These are phyloP conservation scores for Alternaria arborescens DNA, from an alignment of 2,329 filamentous ascomycete species.

Conservation along the genomic window DNA sequence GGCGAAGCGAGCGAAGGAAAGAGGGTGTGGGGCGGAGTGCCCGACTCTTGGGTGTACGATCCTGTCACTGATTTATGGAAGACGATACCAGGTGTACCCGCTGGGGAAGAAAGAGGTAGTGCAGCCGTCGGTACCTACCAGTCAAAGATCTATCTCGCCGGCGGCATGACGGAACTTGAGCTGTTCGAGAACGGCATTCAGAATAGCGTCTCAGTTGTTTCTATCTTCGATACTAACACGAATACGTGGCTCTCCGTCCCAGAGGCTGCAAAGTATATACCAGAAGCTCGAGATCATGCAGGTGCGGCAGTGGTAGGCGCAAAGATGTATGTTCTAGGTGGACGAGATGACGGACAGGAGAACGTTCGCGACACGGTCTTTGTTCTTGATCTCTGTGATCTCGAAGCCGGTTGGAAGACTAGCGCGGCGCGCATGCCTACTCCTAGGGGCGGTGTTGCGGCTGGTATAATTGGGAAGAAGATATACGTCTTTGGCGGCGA, in stretches of 20 bases:
- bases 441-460: conserved; percentile 32
- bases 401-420: conserved; percentile 29
- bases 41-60: conserved; percentile 29
- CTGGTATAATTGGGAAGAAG: conserved; percentile 27
- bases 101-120: conserved; percentile 26
- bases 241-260: conserved; percentile 22
- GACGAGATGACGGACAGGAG: conserved; percentile 21
- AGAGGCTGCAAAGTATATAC: conserved; percentile 22
- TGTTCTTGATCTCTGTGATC: conserved; percentile 32
- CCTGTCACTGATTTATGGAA: conserved; percentile 21
- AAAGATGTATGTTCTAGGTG: conserved; percentile 40
- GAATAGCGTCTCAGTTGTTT: conserved; percentile 22
- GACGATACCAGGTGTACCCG: conserved; percentile 9
- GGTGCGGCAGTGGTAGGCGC: conserved; percentile 31
- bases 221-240: conserved; percentile 24
- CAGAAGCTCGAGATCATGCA: conserved; percentile 35
- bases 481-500: conserved; percentile 42
- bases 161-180: conserved; percentile 27
- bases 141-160: conserved; percentile 31
- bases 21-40: conserved; percentile 19
- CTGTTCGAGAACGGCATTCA: conserved; percentile 13
- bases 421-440: conserved; percentile 33
- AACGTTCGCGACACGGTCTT: conserved; percentile 34
- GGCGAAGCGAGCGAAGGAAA: neutral
- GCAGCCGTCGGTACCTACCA: conserved; percentile 30